phyloP scores from a whole-genome alignment of 768 basidiomycete genomes.

The Phylloporus sp. region DNA sequence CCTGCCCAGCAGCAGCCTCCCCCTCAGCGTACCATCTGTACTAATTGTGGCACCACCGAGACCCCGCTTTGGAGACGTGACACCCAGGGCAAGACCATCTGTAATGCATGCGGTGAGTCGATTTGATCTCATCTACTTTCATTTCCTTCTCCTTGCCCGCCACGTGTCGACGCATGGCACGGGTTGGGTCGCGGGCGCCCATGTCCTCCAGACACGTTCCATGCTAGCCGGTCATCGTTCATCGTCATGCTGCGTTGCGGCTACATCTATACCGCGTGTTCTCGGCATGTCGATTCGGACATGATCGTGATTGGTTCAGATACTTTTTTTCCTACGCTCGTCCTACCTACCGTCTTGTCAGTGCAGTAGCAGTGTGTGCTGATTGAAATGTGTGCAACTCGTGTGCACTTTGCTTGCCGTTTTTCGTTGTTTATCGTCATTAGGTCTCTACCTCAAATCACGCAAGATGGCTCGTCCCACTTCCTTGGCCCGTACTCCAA shows the following conservation, averaged over 20 bases:
- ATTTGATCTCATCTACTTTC: constrained; percentile 33
- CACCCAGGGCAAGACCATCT: constrained; percentile 74
- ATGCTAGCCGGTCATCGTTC: constrained; percentile 29
- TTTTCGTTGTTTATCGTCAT: constrained; percentile 30
- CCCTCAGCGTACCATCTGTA: constrained; percentile 45
- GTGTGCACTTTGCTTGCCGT: constrained; percentile 32
- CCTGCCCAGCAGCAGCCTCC: constrained; percentile 20
- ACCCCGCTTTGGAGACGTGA: constrained; percentile 86
- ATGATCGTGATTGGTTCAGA: constrained; percentile 33
- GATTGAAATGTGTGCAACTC: constrained; percentile 38
- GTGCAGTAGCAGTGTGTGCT: constrained; percentile 34
- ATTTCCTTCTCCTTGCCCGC: constrained; percentile 29
- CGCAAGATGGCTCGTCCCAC: constrained; percentile 70
- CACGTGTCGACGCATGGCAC: constrained; percentile 37
- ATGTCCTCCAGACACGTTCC: constrained; percentile 23
- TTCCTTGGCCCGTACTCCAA: constrained; percentile 44
- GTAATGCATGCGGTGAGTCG: constrained; percentile 85
- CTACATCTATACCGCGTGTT: constrained; percentile 33
- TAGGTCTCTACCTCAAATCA: constrained; percentile 85
- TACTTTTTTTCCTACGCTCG: constrained; percentile 30
- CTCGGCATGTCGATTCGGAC: constrained; percentile 31
- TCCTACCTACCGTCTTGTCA: constrained; percentile 30
- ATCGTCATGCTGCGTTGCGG: constrained; percentile 31
- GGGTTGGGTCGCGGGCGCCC: constrained; percentile 31
- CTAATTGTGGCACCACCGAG: constrained; percentile 70